phyloP scores from a whole-genome alignment of 1,139 yeast species.

The Eremothecium cymbalariae region DNA sequence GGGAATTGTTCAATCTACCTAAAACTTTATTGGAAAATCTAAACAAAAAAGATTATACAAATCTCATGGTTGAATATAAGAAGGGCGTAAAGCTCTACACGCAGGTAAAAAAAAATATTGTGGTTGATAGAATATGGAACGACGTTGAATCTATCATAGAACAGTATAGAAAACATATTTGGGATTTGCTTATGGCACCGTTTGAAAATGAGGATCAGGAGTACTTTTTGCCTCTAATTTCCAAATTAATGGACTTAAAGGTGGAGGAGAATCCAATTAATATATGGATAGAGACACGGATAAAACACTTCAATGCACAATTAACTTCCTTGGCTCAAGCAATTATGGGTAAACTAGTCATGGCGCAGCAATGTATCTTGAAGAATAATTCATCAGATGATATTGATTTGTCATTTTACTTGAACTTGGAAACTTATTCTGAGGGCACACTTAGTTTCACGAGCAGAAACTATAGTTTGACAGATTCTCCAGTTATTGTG shows the following conservation, averaged over 20 bases:
- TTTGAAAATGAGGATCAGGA: constrained; percentile 32
- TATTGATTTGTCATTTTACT: constrained; percentile 24
- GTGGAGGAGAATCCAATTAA: constrained; percentile 56
- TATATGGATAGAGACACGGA: constrained; percentile 50
- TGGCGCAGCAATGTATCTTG: constrained; percentile 30
- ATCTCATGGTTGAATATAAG: constrained; percentile 61
- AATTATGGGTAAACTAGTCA: constrained; percentile 33
- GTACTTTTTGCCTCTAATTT: constrained; percentile 48
- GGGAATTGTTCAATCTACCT: constrained; percentile 67
- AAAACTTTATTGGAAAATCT: constrained; percentile 47
- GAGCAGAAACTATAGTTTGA: constrained; percentile 22
- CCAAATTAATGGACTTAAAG: constrained; percentile 52
- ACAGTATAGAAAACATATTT: constrained; percentile 53
- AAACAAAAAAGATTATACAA: constrained; percentile 56
- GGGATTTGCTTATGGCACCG: constrained; percentile 45
- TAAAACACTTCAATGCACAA: constrained; percentile 34
- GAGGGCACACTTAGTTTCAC: constrained; percentile 8
- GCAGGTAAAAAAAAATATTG: constrained; percentile 11
- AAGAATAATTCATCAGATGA: constrained; percentile 27
- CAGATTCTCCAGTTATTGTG: constrained; percentile 41
- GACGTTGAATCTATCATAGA: constrained; percentile 60
- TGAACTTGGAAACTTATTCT: constrained; percentile 20
- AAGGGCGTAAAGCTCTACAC: constrained; percentile 40
- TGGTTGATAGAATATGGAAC: constrained; percentile 50
- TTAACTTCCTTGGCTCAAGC: constrained; percentile 33